Evolutionary conservation across 192 early-diverging fungal genomes (phyloP).

Genomic region (Phlyctochytrium bullatum): DNA sequence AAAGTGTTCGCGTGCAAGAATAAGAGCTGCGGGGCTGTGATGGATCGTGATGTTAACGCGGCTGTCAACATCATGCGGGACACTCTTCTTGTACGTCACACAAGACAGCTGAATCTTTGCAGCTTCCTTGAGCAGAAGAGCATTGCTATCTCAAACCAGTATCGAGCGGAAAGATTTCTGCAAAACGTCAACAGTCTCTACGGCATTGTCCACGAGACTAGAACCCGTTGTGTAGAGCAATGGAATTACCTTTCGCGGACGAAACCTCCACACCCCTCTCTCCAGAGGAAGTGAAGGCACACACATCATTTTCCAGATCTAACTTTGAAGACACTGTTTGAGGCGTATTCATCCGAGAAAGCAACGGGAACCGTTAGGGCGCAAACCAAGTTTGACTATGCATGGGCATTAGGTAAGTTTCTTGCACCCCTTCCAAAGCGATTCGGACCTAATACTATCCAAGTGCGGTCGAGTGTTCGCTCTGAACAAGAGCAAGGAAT

Average conservation of each 20-base stretch:
- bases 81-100: no score
- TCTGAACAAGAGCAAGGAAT: constrained; percentile 76
- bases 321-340: constrained; percentile 7
- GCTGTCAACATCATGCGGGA: no score
- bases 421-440: neutral
- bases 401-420: constrained; percentile 82
- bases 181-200: no score
- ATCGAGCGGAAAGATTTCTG: no score
- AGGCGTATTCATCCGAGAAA: constrained; percentile 49
- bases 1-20: no score
- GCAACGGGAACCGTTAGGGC: constrained; percentile 52
- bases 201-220: no score
- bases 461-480: constrained; percentile 51
- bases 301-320: neutral
- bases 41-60: no score
- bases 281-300: neutral
- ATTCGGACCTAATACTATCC: neutral
- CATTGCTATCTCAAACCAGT: no score
- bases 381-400: constrained; percentile 97
- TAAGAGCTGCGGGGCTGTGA: no score
- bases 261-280: neutral
- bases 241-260: neutral
- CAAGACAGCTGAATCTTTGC: no score
- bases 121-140: no score
- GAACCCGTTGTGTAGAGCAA: no score